Evolutionary conservation across 805 yeast species (phyloP), one percentile per base, ranked within the genome.

Genomic region (Spathaspora sp.): DNA sequence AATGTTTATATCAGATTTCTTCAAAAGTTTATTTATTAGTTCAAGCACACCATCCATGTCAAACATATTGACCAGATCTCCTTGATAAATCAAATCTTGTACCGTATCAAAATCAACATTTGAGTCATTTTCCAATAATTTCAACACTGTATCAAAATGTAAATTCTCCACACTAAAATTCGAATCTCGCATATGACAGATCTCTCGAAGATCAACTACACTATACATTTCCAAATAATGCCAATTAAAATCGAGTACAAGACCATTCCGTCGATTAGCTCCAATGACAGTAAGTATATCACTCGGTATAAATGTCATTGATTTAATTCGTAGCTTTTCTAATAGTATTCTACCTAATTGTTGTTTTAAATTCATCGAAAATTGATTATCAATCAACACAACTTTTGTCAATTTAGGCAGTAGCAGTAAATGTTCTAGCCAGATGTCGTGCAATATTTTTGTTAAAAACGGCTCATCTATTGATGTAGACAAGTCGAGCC

Each of bases 191-290:
- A 14, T 2, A 10, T 23, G 44, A 11, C 10, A 23, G 3, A 65
- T 31, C 4, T 57, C 52, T 44, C 71, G 53, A 32, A 69, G 58
- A 51, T 70, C 74, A 12, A 55, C 42, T 2, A 69, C 55, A 12
- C 60, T 49, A 12, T 49, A 47, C 7, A 69, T 51, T 3, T 52
- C 53, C 10, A 55, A 40, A 8, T 59, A 40, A 29, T 57, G 56
- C 74, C 74, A 70, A 7, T 64, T 64, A 28, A 67, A 48, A 51
- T 69, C 65, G 10, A 70, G 35, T 8, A 69, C 68, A 10, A 70
- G 46, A 1, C 70, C 72, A 42, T 62, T 48, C 16, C 52, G n/a
- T 10, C 49, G 31, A 47, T 60, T 60, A 10, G 61, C 51, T 1
- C 66, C 61, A 2, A 69, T 48, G 8, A 64, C 57, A 0, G 61